phyloP scores from a whole-genome alignment of 139 green algal species.

The Astrephomene gubernaculifera region DNA sequence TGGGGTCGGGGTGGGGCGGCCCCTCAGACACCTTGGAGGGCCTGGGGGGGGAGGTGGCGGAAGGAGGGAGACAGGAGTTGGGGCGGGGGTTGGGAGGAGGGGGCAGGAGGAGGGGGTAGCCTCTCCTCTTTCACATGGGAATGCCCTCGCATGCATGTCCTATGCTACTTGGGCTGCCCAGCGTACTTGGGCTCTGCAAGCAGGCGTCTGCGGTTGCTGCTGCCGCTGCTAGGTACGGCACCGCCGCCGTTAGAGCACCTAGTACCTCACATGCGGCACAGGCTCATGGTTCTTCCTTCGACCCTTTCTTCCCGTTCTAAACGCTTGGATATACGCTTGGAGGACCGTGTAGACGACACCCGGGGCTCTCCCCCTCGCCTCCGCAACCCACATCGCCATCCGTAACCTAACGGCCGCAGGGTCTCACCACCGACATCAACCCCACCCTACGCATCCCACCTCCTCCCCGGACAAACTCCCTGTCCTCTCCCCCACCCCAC shows the following conservation, averaged over 20 bases:
- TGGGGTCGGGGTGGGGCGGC: slow-evolving; percentile 69
- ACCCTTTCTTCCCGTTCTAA: too few species aligned
- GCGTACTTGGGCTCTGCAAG: neutral
- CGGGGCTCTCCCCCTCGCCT: too few species aligned
- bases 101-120: neutral
- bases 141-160: neutral
- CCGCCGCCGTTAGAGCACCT: too few species aligned
- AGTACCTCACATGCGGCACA: too few species aligned
- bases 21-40: slow-evolving; percentile 63
- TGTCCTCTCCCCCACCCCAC: neutral
- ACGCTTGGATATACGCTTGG: too few species aligned
- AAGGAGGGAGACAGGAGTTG: too few species aligned
- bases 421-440: too few species aligned
- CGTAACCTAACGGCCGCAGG: neutral
- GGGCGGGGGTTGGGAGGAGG: too few species aligned
- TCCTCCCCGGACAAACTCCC: neutral
- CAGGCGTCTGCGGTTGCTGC: neutral
- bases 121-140: neutral
- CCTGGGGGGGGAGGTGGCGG: neutral
- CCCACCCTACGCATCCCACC: neutral
- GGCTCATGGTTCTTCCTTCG: too few species aligned
- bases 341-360: too few species aligned
- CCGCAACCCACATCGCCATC: neutral
- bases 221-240: too few species aligned
- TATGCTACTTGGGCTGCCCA: neutral